Conservation (phyloP, 768 basidiomycete genomes). For the Chlorophyllum brunneum region DNA sequence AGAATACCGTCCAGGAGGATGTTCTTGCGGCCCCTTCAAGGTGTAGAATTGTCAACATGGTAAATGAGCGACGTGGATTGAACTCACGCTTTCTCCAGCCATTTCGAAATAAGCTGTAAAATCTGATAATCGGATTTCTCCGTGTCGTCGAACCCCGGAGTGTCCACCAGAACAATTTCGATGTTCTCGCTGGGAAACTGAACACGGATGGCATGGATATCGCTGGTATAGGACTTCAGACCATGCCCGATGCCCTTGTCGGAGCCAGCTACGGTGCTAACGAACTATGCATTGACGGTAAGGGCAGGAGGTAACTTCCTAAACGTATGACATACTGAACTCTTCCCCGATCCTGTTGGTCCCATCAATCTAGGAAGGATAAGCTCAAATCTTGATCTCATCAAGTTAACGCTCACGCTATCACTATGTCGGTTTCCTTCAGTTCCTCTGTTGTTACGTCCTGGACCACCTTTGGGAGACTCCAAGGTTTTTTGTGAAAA, state of each 20-base stretch:
- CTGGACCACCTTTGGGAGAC: neutral
- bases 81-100: conserved; percentile 16
- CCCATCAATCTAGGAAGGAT: conserved; percentile 14
- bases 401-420: neutral
- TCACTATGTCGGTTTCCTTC: conserved; percentile 7
- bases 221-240: conserved; percentile 31
- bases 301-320: neutral
- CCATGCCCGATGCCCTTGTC: conserved; percentile 25
- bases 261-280: conserved; percentile 30
- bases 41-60: neutral
- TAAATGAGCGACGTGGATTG: conserved; percentile 8
- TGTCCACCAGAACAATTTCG: conserved; percentile 23
- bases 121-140: conserved; percentile 20
- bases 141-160: conserved; percentile 26
- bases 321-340: conserved; percentile 12
- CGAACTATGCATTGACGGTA: conserved; percentile 22
- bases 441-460: conserved; percentile 3
- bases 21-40: conserved; percentile 5
- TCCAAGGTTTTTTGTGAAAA: neutral
- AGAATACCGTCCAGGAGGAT: conserved; percentile 25
- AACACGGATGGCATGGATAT: conserved; percentile 17
- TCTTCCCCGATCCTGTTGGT: conserved; percentile 19
- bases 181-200: neutral
- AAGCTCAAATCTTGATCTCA: neutral
- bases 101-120: conserved; percentile 20